Conservation (phyloP, 2,329 filamentous ascomycete genomes). For the Leptographium galeiforme region DNA sequence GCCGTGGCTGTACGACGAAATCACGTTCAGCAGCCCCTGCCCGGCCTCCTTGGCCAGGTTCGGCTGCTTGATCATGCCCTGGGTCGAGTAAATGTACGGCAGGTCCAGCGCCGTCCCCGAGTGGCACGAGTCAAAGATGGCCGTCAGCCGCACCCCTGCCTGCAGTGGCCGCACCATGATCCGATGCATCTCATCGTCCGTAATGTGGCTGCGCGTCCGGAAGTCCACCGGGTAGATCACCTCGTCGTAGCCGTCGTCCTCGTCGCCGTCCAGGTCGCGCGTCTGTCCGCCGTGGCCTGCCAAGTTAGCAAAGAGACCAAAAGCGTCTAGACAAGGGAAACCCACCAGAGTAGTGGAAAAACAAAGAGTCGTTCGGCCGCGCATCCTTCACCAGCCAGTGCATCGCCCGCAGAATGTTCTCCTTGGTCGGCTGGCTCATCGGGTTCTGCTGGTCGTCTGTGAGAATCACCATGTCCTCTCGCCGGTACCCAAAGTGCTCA, state of each 20-base stretch:
- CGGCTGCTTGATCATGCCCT: conserved; percentile 55
- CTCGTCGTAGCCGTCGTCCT: conserved; percentile 71
- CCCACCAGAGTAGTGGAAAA: conserved; percentile 92
- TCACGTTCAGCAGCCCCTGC: conserved; percentile 45
- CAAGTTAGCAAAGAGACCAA: too few relatives aligned
- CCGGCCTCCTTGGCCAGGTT: conserved; percentile 56
- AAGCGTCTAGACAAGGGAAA: too few relatives aligned
- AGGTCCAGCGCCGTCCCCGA: conserved; percentile 53
- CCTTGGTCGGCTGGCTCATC: conserved; percentile 93
- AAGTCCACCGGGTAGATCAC: conserved; percentile 79
- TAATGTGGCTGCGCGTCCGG: conserved; percentile 59
- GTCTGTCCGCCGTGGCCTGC: conserved; percentile 77
- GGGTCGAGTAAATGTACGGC: conserved; percentile 56
- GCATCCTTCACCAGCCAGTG: conserved; percentile 96
- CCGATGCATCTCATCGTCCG: conserved; percentile 70
- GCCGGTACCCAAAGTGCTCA: conserved; percentile 79
- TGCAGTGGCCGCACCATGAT: conserved; percentile 51
- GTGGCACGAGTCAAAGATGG: conserved; percentile 54
- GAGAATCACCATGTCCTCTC: conserved; percentile 93
- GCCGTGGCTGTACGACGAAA: conserved; percentile 49
- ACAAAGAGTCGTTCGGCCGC: conserved; percentile 80
- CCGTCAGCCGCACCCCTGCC: conserved; percentile 44
- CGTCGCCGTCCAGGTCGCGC: conserved; percentile 64
- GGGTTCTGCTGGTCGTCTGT: conserved; percentile 95
- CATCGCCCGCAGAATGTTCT: conserved; percentile 91